These are phyloP conservation scores for Hyphopichia fennica DNA, from an alignment of 1,139 yeast genomes.

Conservation along the genomic window DNA sequence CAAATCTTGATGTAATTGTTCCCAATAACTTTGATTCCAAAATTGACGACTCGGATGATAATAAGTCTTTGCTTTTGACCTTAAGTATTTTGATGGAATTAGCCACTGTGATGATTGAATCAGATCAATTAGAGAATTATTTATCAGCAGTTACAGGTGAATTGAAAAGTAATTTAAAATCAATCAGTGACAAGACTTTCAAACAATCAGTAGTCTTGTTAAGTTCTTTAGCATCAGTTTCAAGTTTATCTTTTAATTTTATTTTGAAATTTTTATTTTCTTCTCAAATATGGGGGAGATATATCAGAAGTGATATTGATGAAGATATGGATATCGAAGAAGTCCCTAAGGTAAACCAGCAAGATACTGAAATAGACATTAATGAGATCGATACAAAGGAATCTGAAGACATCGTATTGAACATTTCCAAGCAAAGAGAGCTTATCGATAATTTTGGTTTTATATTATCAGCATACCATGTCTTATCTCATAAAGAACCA, in stretches of 20 bases:
- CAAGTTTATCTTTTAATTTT: slow-evolving; percentile 41
- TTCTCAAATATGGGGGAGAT: slow-evolving; percentile 40
- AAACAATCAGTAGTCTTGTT: slow-evolving; percentile 64
- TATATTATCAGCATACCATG: slow-evolving; percentile 38
- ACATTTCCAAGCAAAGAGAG: slow-evolving; percentile 57
- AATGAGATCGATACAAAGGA: slow-evolving; percentile 12
- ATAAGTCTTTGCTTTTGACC: slow-evolving; percentile 45
- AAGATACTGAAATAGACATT: slow-evolving; percentile 11
- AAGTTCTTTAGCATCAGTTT: slow-evolving; percentile 49
- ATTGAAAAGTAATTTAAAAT: slow-evolving; percentile 51
- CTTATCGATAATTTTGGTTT: slow-evolving; percentile 61
- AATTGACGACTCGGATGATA: slow-evolving; percentile 40
- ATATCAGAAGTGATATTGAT: slow-evolving; percentile 19
- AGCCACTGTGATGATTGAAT: slow-evolving; percentile 23
- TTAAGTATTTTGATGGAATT: slow-evolving; percentile 49
- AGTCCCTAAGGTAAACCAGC: slow-evolving; percentile 3
- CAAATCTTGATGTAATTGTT: slow-evolving; percentile 23
- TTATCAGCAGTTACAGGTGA: slow-evolving; percentile 52
- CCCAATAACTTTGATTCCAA: slow-evolving; percentile 27
- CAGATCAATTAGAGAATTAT: slow-evolving; percentile 28
- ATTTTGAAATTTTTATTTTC: slow-evolving; percentile 40
- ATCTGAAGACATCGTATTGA: slow-evolving; percentile 29
- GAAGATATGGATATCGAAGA: slow-evolving; percentile 12
- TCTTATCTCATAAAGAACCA: slow-evolving; percentile 6
- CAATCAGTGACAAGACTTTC: slow-evolving; percentile 52